phyloP scores from a whole-genome alignment of 139 green algal species.

The Mychonastes homosphaera region DNA sequence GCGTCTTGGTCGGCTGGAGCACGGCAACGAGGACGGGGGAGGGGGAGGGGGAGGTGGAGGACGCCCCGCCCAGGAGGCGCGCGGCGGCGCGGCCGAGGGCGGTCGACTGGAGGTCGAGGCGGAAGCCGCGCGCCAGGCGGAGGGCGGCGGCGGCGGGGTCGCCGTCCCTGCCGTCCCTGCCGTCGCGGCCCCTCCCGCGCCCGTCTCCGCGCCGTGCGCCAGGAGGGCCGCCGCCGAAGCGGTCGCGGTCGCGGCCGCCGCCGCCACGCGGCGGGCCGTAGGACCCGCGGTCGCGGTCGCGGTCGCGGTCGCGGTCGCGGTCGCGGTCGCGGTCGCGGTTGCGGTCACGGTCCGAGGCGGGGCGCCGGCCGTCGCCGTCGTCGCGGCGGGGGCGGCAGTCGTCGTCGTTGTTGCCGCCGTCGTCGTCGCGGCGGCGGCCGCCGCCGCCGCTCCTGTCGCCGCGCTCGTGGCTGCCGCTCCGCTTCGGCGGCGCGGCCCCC shows the following conservation, averaged over 20 bases:
- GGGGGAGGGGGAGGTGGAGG: no score
- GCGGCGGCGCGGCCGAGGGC: conserved; percentile 11
- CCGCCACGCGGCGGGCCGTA: no score
- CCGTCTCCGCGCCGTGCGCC: neutral
- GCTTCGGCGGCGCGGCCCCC: no score
- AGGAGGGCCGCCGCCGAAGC: neutral
- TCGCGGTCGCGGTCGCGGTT: no score
- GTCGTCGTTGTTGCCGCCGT: neutral
- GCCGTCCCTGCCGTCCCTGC: conserved; percentile 3
- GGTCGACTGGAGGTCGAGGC: no score
- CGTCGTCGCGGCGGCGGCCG: neutral
- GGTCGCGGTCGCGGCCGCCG: neutral
- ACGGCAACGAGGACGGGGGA: conserved; percentile 29
- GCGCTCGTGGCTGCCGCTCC: neutral
- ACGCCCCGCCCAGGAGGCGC: neutral
- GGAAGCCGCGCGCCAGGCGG: no score
- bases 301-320: no score
- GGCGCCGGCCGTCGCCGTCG: neutral
- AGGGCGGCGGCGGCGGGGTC: neutral
- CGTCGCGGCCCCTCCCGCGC: neutral
- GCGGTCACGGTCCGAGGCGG: no score
- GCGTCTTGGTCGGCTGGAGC: conserved; percentile 57
- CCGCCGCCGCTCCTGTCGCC: neutral
- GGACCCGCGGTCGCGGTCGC: no score
- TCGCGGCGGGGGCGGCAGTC: no score